Conservation (phyloP, 495 filamentous ascomycete species). For the Penicillium antarcticum region DNA sequence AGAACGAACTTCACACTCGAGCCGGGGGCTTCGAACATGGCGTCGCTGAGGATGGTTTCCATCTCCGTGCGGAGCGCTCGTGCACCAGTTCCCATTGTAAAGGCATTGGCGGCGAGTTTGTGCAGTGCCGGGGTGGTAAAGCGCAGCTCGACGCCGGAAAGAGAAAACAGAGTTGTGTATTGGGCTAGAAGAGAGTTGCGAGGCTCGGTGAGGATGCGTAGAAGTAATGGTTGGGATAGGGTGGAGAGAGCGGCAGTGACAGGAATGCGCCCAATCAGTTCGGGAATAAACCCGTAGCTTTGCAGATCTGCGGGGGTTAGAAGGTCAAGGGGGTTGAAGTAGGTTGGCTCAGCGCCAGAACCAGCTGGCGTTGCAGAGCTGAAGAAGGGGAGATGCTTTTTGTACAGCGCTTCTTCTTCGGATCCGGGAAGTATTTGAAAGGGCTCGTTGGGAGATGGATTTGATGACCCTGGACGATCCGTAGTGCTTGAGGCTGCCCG, state of each 20-base stretch:
- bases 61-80: constrained; percentile 84
- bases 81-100: constrained; percentile 79
- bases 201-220: constrained; percentile 88
- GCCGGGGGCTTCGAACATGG: constrained; percentile 88
- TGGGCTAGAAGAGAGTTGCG: constrained; percentile 82
- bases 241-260: constrained; percentile 81
- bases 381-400: constrained; percentile 69
- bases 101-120: constrained; percentile 72
- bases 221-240: constrained; percentile 72
- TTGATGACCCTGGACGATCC: constrained; percentile 20
- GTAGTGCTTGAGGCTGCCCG: constrained; percentile 40
- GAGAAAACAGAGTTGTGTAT: constrained; percentile 79
- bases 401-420: constrained; percentile 60
- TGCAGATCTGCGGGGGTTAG: constrained; percentile 81
- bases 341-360: constrained; percentile 37
- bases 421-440: constrained; percentile 46
- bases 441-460: constrained; percentile 38
- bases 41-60: constrained; percentile 79
- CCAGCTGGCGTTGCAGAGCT: constrained; percentile 32
- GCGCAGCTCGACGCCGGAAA: constrained; percentile 76
- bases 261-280: constrained; percentile 87
- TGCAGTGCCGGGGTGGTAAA: constrained; percentile 78
- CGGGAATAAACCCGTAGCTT: constrained; percentile 90
- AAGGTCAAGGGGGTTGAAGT: constrained; percentile 78
- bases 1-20: constrained; percentile 67